Percentiles rank a stretch among this genome's conserved stretches.
Evolutionary conservation across 371 early-diverging fungal species (phyloP).

Genomic region (Rhizopus microsporus): DNA sequence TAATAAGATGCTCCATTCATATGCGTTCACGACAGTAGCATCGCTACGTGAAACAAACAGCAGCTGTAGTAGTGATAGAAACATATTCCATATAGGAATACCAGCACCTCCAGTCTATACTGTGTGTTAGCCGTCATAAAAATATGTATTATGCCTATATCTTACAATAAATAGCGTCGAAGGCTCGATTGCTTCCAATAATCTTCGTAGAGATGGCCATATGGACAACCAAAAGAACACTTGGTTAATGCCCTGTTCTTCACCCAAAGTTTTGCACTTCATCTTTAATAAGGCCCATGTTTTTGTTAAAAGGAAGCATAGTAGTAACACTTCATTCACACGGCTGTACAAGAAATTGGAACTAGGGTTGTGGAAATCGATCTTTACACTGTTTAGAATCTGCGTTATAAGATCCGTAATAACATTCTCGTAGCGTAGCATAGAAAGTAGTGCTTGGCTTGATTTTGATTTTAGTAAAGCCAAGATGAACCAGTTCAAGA

Average conservation of each 20-base stretch:
- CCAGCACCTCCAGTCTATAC: slow-evolving; percentile 40
- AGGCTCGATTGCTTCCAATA: slow-evolving; percentile 34
- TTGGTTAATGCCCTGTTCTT: slow-evolving; percentile 7
- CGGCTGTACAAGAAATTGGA: slow-evolving; percentile 43
- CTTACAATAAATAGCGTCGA: slow-evolving; percentile 32
- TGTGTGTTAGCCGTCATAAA: neutral
- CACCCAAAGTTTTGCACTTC: slow-evolving; percentile 9
- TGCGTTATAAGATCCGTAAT: slow-evolving; percentile 44
- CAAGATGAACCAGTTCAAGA: slow-evolving; percentile 52
- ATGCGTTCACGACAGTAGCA: slow-evolving; percentile 40
- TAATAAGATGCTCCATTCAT: slow-evolving; percentile 49
- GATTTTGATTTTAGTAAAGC: slow-evolving; percentile 28
- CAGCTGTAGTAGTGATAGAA: slow-evolving; percentile 48
- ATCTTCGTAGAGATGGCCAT: slow-evolving; percentile 41
- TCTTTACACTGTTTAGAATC: slow-evolving; percentile 40
- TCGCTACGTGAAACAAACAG: slow-evolving; percentile 42
- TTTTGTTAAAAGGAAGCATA: slow-evolving; percentile 45
- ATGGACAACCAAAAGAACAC: slow-evolving; percentile 40
- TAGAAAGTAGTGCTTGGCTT: slow-evolving; percentile 19
- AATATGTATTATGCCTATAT: neutral
- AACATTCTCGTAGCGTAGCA: slow-evolving; percentile 39
- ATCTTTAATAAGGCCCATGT: slow-evolving; percentile 39
- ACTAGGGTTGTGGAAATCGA: slow-evolving; percentile 42
- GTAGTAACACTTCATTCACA: slow-evolving; percentile 41
- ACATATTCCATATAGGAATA: slow-evolving; percentile 47